A percentile compares a stretch with the other conserved stretches of the same genome.
phyloP scores from a whole-genome alignment of 2,329 filamentous ascomycete genomes.

The Amauroascus niger region DNA sequence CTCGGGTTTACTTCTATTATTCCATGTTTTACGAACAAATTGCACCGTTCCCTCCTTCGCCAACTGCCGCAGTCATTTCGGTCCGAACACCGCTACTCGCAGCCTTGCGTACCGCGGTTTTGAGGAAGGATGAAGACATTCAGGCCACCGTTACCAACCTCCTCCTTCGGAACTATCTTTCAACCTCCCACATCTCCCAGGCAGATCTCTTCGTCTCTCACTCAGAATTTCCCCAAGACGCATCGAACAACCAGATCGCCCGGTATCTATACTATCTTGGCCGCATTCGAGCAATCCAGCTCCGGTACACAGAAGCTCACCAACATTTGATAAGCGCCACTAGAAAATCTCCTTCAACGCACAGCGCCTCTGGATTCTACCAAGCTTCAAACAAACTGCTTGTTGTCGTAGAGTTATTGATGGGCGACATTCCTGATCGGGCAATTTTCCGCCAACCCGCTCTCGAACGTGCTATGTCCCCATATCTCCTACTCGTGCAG shows the following conservation, averaged over 20 bases:
- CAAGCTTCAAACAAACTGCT: constrained; percentile 95
- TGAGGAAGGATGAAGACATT: constrained; percentile 95
- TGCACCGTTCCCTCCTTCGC: constrained; percentile 75
- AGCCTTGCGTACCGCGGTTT: constrained; percentile 84
- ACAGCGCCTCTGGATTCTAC: constrained; percentile 84
- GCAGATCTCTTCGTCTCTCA: constrained; percentile 92
- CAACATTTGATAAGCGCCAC: constrained; percentile 88
- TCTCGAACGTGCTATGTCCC: constrained; percentile 77
- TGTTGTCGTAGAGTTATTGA: constrained; percentile 88
- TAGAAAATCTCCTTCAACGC: constrained; percentile 84
- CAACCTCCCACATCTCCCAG: constrained; percentile 92
- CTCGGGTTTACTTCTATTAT: constrained; percentile 97
- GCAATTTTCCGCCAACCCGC: constrained; percentile 83
- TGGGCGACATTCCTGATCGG: constrained; percentile 97
- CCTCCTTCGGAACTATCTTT: constrained; percentile 88
- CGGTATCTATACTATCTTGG: constrained; percentile 96
- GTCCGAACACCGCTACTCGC: constrained; percentile 79
- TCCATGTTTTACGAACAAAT: constrained; percentile 90
- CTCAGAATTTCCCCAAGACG: constrained; percentile 86
- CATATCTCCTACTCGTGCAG: constrained; percentile 88
- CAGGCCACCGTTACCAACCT: constrained; percentile 93
- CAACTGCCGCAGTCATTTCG: constrained; percentile 73
- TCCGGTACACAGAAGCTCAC: constrained; percentile 94
- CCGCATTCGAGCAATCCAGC: constrained; percentile 88
- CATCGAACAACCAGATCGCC: constrained; percentile 95